A percentile compares a stretch with the other conserved stretches of the same genome.
Evolutionary conservation across 257 asterid species (phyloP).

Genomic region (Capsicum chinense): DNA sequence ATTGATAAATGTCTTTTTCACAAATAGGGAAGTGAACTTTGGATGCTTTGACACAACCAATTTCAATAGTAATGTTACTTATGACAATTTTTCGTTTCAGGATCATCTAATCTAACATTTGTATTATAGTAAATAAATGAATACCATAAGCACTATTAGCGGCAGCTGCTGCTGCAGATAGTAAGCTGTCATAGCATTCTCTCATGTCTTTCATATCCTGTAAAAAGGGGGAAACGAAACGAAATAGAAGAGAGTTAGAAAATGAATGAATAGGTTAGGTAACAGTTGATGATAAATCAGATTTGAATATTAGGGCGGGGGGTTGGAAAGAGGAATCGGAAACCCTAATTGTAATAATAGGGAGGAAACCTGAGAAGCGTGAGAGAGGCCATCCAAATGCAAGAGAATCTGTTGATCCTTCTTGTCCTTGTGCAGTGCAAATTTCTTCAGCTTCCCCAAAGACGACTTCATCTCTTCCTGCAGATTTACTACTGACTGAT

Average conservation of each 20-base stretch:
- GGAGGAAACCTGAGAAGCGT: conserved; percentile 44
- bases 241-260: too few species aligned
- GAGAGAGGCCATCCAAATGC: conserved; percentile 43
- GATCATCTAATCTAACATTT: background rate
- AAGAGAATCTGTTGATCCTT: conserved; percentile 43
- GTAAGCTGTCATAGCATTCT: conserved; percentile 84
- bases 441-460: conserved; percentile 45
- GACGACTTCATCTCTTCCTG: conserved; percentile 43
- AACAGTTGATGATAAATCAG: conserved; percentile 11
- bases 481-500: background rate
- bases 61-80: background rate
- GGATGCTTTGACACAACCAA: background rate
- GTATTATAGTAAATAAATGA: background rate
- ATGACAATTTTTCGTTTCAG: background rate
- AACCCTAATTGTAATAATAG: background rate
- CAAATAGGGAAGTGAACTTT: background rate
- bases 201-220: conserved; percentile 97
- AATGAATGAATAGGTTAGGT: too few species aligned
- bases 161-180: conserved; percentile 97
- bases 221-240: conserved; percentile 10
- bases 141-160: conserved; percentile 93
- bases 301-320: background rate
- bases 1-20: background rate
- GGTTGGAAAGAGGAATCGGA: background rate
- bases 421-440: conserved; percentile 46